These are phyloP conservation scores for Globisporangium lucens DNA, from an alignment of 352 stramenopile species.

Conservation along the genomic window DNA sequence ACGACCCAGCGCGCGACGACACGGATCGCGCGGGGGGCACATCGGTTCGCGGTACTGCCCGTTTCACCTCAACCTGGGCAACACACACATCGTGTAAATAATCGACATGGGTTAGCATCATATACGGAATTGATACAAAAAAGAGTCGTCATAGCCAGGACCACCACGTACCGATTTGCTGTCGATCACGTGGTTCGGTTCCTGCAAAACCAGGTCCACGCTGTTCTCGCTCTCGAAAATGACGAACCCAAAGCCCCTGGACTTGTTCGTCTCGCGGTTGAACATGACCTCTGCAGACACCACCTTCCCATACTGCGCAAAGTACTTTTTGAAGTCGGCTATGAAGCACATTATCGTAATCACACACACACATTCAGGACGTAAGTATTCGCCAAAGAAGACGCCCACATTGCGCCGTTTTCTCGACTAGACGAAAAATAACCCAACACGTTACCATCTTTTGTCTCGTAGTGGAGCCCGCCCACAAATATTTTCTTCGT, in stretches of 20 bases:
- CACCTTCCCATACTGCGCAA: constrained; percentile 92
- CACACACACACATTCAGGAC: not conserved
- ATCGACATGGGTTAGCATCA: not conserved
- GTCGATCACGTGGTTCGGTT: constrained; percentile 89
- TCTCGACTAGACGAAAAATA: constrained; percentile 17
- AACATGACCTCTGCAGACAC: constrained; percentile 94
- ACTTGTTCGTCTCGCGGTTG: constrained; percentile 94
- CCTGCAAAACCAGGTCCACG: constrained; percentile 84
- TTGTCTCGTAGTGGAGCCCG: constrained; percentile 92
- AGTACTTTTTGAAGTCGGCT: constrained; percentile 92
- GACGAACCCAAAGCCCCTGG: constrained; percentile 91
- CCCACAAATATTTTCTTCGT: constrained; percentile 93
- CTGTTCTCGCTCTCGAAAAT: constrained; percentile 90
- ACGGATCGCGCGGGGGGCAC: constrained; percentile 70
- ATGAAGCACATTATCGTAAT: not conserved
- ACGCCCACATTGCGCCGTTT: not conserved
- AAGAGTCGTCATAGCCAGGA: not conserved
- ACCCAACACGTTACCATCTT: constrained; percentile 59
- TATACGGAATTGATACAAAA: not conserved
- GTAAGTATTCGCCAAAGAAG: not conserved
- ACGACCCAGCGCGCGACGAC: constrained; percentile 69
- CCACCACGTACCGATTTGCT: constrained; percentile 69
- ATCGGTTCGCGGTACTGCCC: constrained; percentile 79
- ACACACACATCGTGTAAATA: not conserved
- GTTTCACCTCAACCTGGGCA: constrained; percentile 75